These are phyloP conservation scores for Backusella macrospora DNA, from an alignment of 192 early-diverging fungal genomes.

Conservation along the genomic window DNA sequence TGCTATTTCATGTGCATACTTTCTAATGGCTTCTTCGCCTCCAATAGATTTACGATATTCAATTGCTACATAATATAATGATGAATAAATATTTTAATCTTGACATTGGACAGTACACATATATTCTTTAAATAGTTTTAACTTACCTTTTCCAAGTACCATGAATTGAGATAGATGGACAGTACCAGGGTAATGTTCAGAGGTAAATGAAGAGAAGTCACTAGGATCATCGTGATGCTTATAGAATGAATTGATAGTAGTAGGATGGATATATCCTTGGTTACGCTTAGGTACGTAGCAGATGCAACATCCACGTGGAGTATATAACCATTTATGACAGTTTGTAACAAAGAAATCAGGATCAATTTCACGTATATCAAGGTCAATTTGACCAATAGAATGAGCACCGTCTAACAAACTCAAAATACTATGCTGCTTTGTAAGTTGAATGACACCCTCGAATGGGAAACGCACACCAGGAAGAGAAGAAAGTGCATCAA, in stretches of 20 bases:
- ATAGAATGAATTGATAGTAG: slow-evolving; percentile 44
- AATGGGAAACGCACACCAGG: slow-evolving; percentile 50
- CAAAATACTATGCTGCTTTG: slow-evolving; percentile 51
- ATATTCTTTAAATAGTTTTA: not conserved
- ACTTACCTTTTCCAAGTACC: slow-evolving; percentile 27
- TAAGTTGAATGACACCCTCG: slow-evolving; percentile 41
- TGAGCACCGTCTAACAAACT: slow-evolving; percentile 70
- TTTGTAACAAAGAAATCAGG: slow-evolving; percentile 70
- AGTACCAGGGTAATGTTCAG: slow-evolving; percentile 41
- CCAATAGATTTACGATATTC: slow-evolving; percentile 58
- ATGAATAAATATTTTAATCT: slow-evolving; percentile 29
- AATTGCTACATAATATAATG: slow-evolving; percentile 36
- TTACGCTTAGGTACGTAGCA: slow-evolving; percentile 55
- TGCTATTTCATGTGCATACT: slow-evolving; percentile 57
- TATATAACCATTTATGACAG: slow-evolving; percentile 69
- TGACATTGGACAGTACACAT: not conserved
- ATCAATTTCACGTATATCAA: slow-evolving; percentile 50
- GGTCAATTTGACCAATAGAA: slow-evolving; percentile 59
- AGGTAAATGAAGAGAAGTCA: slow-evolving; percentile 31
- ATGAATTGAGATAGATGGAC: slow-evolving; percentile 37
- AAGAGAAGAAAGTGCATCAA: slow-evolving; percentile 57
- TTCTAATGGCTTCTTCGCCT: slow-evolving; percentile 60
- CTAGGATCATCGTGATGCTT: slow-evolving; percentile 10
- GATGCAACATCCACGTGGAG: slow-evolving; percentile 53
- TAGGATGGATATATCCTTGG: slow-evolving; percentile 49